phyloP scores from a whole-genome alignment of 768 basidiomycete species.

The Lyophyllum shimeji region DNA sequence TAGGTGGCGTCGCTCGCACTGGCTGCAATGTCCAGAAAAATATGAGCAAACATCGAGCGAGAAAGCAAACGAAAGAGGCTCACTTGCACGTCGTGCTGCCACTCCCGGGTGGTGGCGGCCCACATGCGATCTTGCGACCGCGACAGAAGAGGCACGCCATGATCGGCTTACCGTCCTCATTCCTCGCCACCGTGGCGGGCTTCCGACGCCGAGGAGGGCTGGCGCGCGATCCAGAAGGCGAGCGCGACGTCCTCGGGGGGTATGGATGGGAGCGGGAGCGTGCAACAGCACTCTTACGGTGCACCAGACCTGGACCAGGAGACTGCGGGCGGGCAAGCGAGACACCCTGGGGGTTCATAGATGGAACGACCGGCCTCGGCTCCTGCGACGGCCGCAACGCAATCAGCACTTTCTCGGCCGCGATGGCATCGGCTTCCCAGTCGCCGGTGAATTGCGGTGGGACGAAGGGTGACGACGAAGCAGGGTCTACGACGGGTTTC shows the following conservation, averaged over 20 bases:
- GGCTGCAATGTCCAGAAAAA: neutral
- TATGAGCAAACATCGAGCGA: neutral
- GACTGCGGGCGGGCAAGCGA: too few species aligned
- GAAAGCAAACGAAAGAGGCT: constrained; percentile 22
- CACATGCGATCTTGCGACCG: constrained; percentile 53
- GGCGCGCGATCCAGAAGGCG: constrained; percentile 2
- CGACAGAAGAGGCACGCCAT: constrained; percentile 51
- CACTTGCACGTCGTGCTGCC: constrained; percentile 49
- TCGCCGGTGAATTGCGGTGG: constrained; percentile 12
- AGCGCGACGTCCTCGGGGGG: neutral
- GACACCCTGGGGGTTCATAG: neutral
- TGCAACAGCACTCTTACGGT: neutral
- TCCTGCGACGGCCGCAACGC: neutral
- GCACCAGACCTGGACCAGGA: neutral
- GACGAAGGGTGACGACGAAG: neutral
- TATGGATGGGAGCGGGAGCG: constrained; percentile 3
- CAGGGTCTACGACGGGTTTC: neutral
- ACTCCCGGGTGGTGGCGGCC: constrained; percentile 36
- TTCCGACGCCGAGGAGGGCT: neutral
- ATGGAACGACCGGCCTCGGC: neutral
- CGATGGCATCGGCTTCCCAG: constrained; percentile 14
- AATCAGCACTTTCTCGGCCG: neutral
- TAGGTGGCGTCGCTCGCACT: constrained; percentile 6
- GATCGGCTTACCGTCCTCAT: constrained; percentile 33
- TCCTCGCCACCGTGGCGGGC: constrained; percentile 1